These are phyloP conservation scores for Pseudozyma pruni DNA, from an alignment of 1,284 basidiomycete genomes.

Conservation along the genomic window DNA sequence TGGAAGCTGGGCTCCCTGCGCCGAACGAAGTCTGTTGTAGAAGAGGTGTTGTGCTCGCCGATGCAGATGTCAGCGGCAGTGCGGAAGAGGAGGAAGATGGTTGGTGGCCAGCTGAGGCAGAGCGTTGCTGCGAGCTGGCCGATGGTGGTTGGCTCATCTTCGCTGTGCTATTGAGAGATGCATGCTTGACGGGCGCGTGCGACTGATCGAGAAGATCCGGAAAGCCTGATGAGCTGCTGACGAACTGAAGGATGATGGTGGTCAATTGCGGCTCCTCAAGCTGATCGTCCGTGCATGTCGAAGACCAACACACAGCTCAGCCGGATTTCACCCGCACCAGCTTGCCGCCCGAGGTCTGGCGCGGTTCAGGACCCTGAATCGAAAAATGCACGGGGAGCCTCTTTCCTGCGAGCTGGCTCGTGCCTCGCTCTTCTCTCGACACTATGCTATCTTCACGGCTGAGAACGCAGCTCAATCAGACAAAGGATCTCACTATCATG, in stretches of 20 bases:
- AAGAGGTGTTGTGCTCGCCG: slow-evolving; percentile 20
- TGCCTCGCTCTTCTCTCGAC: slow-evolving; percentile 4
- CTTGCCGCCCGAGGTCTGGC: slow-evolving; percentile 6
- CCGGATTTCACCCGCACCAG: not conserved
- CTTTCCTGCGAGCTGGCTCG: slow-evolving; percentile 11
- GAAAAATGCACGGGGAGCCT: too few relatives aligned
- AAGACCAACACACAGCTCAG: slow-evolving; percentile 20
- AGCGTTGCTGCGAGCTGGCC: slow-evolving; percentile 36
- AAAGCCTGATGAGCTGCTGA: too few relatives aligned
- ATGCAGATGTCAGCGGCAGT: slow-evolving; percentile 8
- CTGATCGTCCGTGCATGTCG: not conserved
- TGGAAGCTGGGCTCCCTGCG: slow-evolving; percentile 14
- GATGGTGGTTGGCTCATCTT: slow-evolving; percentile 32
- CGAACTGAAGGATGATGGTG: slow-evolving; percentile 9
- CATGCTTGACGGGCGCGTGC: too few relatives aligned
- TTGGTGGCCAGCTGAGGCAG: slow-evolving; percentile 38
- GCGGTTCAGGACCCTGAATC: slow-evolving; percentile 23
- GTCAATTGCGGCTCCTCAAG: not conserved
- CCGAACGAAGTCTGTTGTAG: slow-evolving; percentile 15
- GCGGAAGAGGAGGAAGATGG: slow-evolving; percentile 22
- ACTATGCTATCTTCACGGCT: too few relatives aligned
- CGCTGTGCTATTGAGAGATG: not conserved
- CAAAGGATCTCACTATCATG: too few relatives aligned
- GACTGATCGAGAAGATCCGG: too few relatives aligned
- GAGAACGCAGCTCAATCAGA: too few relatives aligned